phyloP scores from a whole-genome alignment of 371 early-diverging fungal species.

The Syncephalastrum sp. region DNA sequence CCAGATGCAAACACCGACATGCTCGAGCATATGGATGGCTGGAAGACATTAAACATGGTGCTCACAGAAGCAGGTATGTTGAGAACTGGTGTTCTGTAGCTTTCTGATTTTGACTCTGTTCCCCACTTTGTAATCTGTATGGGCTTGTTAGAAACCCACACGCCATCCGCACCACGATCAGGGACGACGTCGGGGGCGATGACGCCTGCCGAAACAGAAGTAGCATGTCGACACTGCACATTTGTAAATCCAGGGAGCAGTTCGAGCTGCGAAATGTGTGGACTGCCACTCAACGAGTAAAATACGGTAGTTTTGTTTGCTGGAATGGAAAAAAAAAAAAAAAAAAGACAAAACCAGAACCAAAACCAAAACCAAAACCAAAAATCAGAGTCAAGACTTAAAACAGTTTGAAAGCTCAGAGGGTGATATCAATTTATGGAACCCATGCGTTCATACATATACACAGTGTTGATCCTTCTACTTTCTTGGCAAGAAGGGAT shows the following conservation, averaged over 20 bases:
- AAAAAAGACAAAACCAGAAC: no score
- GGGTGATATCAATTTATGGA: no score
- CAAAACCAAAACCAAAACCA: no score
- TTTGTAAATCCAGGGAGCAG: constrained; percentile 71
- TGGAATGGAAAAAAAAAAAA: no score
- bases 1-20: constrained; percentile 39
- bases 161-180: constrained; percentile 20
- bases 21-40: constrained; percentile 60
- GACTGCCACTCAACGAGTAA: constrained; percentile 65
- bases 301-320: background rate
- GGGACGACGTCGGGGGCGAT: constrained; percentile 23
- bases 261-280: constrained; percentile 93
- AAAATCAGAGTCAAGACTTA: no score
- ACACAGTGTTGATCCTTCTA: no score
- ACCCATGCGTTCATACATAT: no score
- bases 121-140: background rate
- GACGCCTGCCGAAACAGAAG: constrained; percentile 39
- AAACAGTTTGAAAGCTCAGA: no score
- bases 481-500: no score
- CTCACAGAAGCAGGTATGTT: constrained; percentile 57
- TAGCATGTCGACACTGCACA: constrained; percentile 94
- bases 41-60: constrained; percentile 78
- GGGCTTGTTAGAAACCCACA: constrained; percentile 8
- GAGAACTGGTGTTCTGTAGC: background rate
- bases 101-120: background rate